These are phyloP conservation scores for Chiua sp. DNA, from an alignment of 1,284 basidiomycete species.

Conservation along the genomic window DNA sequence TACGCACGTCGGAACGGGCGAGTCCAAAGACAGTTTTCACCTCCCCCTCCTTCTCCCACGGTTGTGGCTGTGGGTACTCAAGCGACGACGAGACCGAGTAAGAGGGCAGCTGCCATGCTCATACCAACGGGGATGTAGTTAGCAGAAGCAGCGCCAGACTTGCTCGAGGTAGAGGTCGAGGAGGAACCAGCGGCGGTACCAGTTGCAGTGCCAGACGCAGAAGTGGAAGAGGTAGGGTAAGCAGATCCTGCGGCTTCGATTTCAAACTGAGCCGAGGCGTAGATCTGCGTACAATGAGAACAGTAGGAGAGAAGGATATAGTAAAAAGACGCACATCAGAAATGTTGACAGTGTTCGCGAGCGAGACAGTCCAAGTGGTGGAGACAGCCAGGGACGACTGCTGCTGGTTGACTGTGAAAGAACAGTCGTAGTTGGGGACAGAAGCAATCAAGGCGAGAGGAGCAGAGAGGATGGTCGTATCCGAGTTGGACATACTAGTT, in stretches of 20 bases:
- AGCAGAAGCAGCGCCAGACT: constrained; percentile 31
- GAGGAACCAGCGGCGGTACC: constrained; percentile 24
- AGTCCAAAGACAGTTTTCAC: neutral
- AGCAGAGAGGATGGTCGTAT: constrained; percentile 38
- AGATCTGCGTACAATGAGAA: constrained; percentile 51
- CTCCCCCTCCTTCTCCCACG: neutral
- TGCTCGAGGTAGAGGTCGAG: constrained; percentile 17
- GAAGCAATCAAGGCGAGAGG: constrained; percentile 53
- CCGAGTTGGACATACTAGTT: constrained; percentile 46
- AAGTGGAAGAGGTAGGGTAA: constrained; percentile 54
- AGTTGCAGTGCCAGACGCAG: constrained; percentile 36
- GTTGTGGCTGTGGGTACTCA: constrained; percentile 12
- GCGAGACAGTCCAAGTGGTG: constrained; percentile 58
- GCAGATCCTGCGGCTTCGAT: constrained; percentile 65
- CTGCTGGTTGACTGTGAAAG: constrained; percentile 54
- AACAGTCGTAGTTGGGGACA: constrained; percentile 65
- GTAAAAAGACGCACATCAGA: constrained; percentile 51
- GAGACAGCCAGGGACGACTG: constrained; percentile 49
- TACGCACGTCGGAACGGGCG: neutral
- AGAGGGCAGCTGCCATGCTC: constrained; percentile 35
- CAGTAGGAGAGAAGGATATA: constrained; percentile 4
- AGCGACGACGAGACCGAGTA: constrained; percentile 40
- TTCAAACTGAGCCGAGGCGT: constrained; percentile 65
- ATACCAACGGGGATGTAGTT: constrained; percentile 37
- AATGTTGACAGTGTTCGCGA: constrained; percentile 63